Conservation (phyloP, 2,329 filamentous ascomycete genomes). For the Penicillium glabrum region DNA sequence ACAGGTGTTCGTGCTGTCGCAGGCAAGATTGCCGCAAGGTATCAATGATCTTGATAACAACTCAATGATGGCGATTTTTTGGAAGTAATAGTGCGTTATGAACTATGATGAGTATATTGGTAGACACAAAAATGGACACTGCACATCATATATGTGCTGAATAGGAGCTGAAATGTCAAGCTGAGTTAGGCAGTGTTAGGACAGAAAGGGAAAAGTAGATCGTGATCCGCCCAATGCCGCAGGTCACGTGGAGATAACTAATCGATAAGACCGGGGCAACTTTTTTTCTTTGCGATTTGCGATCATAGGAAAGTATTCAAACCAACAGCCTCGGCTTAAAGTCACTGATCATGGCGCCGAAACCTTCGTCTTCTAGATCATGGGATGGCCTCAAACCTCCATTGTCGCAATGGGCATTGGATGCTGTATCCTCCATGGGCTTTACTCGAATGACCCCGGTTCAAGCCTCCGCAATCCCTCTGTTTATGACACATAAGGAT, state of each 20-base stretch:
- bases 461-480: constrained; percentile 86
- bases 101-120: neutral
- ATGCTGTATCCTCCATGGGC: constrained; percentile 80
- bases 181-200: constrained; percentile 5
- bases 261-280: constrained; percentile 29
- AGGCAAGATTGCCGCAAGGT: constrained; percentile 25
- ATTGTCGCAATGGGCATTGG: constrained; percentile 79
- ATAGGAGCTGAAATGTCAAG: neutral
- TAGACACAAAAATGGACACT: neutral
- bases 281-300: constrained; percentile 21
- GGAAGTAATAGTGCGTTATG: neutral
- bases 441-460: constrained; percentile 89
- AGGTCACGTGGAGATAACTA: constrained; percentile 33
- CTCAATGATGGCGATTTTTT: constrained; percentile 37
- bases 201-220: constrained; percentile 14
- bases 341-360: constrained; percentile 29
- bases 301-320: neutral
- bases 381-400: constrained; percentile 71
- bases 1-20: constrained; percentile 15
- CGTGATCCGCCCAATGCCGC: constrained; percentile 2
- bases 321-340: neutral
- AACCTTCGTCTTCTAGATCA: constrained; percentile 52
- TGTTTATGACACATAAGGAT: constrained; percentile 87
- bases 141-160: constrained; percentile 7
- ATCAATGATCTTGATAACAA: constrained; percentile 23